Percentiles rank a stretch among this genome's conserved stretches.
Evolutionary conservation across 805 yeast species (phyloP).

Genomic region (Cyberlindnera xylosilytica): DNA sequence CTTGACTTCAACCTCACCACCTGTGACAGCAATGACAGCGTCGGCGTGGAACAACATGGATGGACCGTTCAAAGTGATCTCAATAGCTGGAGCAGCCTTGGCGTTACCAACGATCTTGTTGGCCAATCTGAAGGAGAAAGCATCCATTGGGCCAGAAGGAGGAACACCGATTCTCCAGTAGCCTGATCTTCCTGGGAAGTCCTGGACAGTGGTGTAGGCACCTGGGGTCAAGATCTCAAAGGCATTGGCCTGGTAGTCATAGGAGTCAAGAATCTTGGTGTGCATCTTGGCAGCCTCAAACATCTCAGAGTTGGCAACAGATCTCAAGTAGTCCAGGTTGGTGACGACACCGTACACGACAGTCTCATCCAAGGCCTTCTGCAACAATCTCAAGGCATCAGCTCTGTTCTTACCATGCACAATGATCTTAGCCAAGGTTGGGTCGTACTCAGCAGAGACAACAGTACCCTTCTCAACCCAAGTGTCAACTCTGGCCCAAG

Average conservation of each 20-base stretch:
- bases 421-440: slow-evolving; percentile 92
- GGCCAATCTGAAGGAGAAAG: slow-evolving; percentile 83
- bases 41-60: slow-evolving; percentile 79
- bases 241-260: slow-evolving; percentile 75
- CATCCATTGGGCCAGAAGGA: slow-evolving; percentile 98
- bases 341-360: slow-evolving; percentile 85
- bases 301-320: slow-evolving; percentile 80
- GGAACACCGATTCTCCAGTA: slow-evolving; percentile 79
- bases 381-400: slow-evolving; percentile 76
- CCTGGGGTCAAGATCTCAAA: slow-evolving; percentile 87
- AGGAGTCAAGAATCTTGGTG: slow-evolving; percentile 84
- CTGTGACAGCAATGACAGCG: slow-evolving; percentile 76
- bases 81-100: slow-evolving; percentile 81
- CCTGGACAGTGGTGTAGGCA: slow-evolving; percentile 94
- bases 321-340: slow-evolving; percentile 83
- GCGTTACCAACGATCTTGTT: slow-evolving; percentile 90
- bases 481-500: slow-evolving; percentile 90
- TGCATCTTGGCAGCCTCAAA: slow-evolving; percentile 80
- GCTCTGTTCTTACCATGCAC: slow-evolving; percentile 88
- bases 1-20: slow-evolving; percentile 72
- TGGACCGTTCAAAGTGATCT: slow-evolving; percentile 86
- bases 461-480: slow-evolving; percentile 91
- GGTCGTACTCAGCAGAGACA: slow-evolving; percentile 91
- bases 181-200: slow-evolving; percentile 88
- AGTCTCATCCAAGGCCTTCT: slow-evolving; percentile 82